These are phyloP conservation scores for Arachnopeziza araneosa DNA, from an alignment of 2,329 filamentous ascomycete species.

Conservation along the genomic window DNA sequence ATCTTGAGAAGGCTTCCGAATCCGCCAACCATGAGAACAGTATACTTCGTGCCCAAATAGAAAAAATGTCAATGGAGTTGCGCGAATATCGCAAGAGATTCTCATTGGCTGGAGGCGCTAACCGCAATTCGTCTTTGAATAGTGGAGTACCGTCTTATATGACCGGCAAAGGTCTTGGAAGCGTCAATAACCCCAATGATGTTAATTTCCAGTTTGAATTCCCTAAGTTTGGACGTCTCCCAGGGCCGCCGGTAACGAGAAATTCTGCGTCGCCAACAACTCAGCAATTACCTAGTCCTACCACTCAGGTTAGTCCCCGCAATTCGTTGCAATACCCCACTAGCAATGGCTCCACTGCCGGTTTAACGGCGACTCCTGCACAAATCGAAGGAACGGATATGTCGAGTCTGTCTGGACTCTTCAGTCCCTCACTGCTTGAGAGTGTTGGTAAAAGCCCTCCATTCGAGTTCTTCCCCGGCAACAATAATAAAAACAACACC, in stretches of 20 bases:
- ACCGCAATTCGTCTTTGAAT: constrained; percentile 4
- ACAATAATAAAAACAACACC: constrained; percentile 37
- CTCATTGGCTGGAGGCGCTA: constrained; percentile 43
- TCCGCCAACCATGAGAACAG: constrained; percentile 80
- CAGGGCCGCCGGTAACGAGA: constrained; percentile 35
- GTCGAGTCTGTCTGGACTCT: constrained; percentile 51
- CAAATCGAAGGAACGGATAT: constrained; percentile 35
- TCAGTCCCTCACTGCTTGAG: constrained; percentile 50
- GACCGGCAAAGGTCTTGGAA: constrained; percentile 41
- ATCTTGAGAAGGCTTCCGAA: constrained; percentile 77
- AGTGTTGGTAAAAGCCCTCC: constrained; percentile 37
- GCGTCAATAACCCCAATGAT: constrained; percentile 57
- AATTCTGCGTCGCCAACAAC: constrained; percentile 20
- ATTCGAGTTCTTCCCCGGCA: constrained; percentile 38
- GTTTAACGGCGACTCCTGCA: constrained; percentile 19
- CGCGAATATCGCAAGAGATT: constrained; percentile 87
- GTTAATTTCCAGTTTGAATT: constrained; percentile 95
- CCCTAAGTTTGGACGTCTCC: constrained; percentile 80
- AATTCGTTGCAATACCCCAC: constrained; percentile 27
- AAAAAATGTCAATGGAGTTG: constrained; percentile 78
- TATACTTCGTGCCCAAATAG: constrained; percentile 77
- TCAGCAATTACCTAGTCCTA: constrained; percentile 17
- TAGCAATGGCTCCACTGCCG: constrained; percentile 32
- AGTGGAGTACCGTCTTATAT: constrained; percentile 22
- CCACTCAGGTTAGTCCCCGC: constrained; percentile 21